Evolutionary conservation across 2,329 filamentous ascomycete species (phyloP).

Genomic region (Colletotrichum destructivum): DNA sequence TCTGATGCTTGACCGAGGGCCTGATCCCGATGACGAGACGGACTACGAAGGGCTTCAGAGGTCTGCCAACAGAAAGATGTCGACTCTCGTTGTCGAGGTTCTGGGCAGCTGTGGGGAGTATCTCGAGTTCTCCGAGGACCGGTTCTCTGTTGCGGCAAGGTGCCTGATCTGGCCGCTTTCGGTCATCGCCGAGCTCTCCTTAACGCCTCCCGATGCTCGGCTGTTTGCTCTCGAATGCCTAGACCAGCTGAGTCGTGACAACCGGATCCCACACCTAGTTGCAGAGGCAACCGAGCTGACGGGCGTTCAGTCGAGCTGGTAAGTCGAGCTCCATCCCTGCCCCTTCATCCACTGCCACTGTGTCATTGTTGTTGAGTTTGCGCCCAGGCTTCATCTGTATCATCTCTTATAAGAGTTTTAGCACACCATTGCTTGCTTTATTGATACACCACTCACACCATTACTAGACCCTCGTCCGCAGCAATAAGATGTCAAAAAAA

Average conservation of each 20-base stretch:
- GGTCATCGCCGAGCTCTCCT: constrained; percentile 40
- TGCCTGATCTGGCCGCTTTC: constrained; percentile 47
- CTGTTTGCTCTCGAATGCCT: constrained; percentile 42
- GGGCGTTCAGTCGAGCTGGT: constrained; percentile 41
- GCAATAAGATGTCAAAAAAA: not conserved
- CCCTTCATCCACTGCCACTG: not conserved
- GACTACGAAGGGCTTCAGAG: constrained; percentile 24
- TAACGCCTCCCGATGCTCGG: constrained; percentile 34
- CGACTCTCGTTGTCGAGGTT: constrained; percentile 42
- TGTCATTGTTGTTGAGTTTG: constrained; percentile 19
- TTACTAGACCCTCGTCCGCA: not conserved
- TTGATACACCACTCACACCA: not conserved
- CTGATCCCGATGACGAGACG: constrained; percentile 15
- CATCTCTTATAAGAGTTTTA: constrained; percentile 15
- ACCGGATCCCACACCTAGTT: constrained; percentile 44
- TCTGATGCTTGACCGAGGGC: constrained; percentile 15
- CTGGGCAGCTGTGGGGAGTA: constrained; percentile 45
- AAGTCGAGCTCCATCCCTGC: constrained; percentile 14
- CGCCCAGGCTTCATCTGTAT: constrained; percentile 30
- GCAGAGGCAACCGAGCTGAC: constrained; percentile 13
- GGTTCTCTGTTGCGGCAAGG: constrained; percentile 45
- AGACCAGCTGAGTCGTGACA: constrained; percentile 44
- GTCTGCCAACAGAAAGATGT: constrained; percentile 40
- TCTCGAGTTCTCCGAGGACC: constrained; percentile 36
- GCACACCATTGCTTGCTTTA: not conserved